These are phyloP conservation scores for Suillus variegatus DNA, from an alignment of 768 basidiomycete genomes.

Conservation along the genomic window DNA sequence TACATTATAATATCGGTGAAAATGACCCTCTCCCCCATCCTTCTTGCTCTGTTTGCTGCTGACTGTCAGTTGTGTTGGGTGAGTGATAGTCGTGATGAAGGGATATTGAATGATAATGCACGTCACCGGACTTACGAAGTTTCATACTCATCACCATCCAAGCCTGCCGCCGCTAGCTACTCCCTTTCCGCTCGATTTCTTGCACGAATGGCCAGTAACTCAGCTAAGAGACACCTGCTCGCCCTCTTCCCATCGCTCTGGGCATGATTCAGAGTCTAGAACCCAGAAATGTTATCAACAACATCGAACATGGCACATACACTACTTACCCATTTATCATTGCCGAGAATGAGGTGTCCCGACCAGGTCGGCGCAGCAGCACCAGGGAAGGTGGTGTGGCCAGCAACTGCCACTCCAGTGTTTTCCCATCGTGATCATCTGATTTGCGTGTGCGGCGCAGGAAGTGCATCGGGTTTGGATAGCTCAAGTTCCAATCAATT, in stretches of 20 bases:
- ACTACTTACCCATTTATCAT: conserved; percentile 80
- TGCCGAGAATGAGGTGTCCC: conserved; percentile 75
- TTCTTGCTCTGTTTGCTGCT: too few relatives aligned
- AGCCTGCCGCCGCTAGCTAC: conserved; percentile 21
- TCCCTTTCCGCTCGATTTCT: conserved; percentile 37
- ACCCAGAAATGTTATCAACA: conserved; percentile 15
- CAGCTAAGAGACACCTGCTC: conserved; percentile 54
- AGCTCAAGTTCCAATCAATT: conserved; percentile 82
- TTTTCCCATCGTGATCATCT: conserved; percentile 84
- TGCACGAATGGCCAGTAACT: conserved; percentile 61
- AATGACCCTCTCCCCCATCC: too few relatives aligned
- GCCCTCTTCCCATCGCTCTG: conserved; percentile 71
- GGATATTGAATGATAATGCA: conserved; percentile 4
- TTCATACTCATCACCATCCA: conserved; percentile 9
- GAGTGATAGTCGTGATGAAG: not conserved
- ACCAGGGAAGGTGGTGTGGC: conserved; percentile 67
- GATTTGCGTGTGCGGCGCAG: conserved; percentile 90
- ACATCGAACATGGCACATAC: not conserved
- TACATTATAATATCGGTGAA: too few relatives aligned
- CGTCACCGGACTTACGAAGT: not conserved
- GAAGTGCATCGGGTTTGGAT: conserved; percentile 89
- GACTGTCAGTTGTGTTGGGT: not conserved
- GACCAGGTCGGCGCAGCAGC: conserved; percentile 89
- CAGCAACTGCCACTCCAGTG: conserved; percentile 80
- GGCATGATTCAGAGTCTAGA: conserved; percentile 77